These are phyloP conservation scores for Melaleuca quinquenervia DNA, from an alignment of 345 rosid genomes.

Conservation along the genomic window DNA sequence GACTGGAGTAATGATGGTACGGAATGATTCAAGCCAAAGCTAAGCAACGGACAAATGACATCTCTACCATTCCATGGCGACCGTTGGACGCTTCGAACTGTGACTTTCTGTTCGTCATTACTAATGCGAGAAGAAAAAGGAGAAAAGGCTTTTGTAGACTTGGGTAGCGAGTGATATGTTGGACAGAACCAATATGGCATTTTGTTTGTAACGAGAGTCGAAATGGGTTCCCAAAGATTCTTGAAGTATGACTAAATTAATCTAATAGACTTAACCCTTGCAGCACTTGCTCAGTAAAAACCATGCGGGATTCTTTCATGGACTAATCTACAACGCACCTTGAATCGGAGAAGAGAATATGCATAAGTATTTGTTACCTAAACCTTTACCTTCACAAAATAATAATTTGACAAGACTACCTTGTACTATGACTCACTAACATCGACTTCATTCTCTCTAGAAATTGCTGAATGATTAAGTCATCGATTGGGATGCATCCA, in stretches of 20 bases:
- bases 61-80: not conserved
- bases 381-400: not conserved
- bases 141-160: not conserved
- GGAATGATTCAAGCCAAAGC: not conserved
- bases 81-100: not conserved
- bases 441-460: not conserved
- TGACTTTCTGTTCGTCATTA: not conserved
- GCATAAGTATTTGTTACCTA: not conserved
- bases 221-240: not conserved
- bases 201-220: not conserved
- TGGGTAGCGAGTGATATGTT: not conserved
- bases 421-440: not conserved
- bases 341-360: not conserved
- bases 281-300: not conserved
- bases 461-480: not conserved
- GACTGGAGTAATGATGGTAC: not conserved
- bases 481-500: not conserved
- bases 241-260: not conserved
- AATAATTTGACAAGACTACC: not conserved
- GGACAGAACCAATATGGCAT: not conserved
- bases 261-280: not conserved
- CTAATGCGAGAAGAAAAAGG: not conserved
- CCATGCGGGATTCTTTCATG: not conserved
- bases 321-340: not conserved
- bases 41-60: not conserved